Evolutionary conservation across 2,329 filamentous ascomycete species (phyloP).

Genomic region (Cladosporium sp.): DNA sequence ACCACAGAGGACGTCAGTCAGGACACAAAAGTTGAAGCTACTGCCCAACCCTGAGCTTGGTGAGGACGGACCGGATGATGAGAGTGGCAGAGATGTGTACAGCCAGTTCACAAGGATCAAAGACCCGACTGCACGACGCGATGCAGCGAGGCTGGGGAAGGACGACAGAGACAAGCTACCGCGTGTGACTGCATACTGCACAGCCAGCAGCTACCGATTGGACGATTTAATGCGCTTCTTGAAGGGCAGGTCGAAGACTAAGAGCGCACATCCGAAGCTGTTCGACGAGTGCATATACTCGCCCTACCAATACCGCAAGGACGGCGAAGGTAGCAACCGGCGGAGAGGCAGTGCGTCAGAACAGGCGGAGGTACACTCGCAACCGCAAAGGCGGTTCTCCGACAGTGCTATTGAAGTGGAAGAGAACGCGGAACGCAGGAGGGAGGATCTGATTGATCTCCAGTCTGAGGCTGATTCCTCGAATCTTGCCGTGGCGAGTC

Average conservation of each 20-base stretch:
- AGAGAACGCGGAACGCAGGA: conserved; percentile 36
- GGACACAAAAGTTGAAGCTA: conserved; percentile 94
- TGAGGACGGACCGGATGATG: conserved; percentile 72
- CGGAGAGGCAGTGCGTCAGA: conserved; percentile 18
- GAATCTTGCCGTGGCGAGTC: not conserved
- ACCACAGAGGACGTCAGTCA: conserved; percentile 90
- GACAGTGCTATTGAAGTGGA: conserved; percentile 67
- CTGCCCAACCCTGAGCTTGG: conserved; percentile 81
- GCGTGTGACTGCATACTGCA: conserved; percentile 93
- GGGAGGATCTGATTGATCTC: conserved; percentile 33
- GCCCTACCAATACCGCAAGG: conserved; percentile 69
- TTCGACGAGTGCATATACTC: conserved; percentile 99
- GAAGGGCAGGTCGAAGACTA: conserved; percentile 71
- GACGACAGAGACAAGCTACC: conserved; percentile 83
- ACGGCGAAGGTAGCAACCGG: conserved; percentile 26
- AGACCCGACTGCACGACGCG: conserved; percentile 83
- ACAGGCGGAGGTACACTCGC: conserved; percentile 30
- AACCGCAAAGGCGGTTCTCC: conserved; percentile 57
- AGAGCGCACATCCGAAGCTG: conserved; percentile 78
- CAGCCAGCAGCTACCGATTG: conserved; percentile 83
- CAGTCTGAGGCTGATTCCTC: conserved; percentile 10
- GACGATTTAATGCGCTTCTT: conserved; percentile 85
- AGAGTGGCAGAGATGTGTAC: conserved; percentile 91
- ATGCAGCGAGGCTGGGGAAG: conserved; percentile 88
- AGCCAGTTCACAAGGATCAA: conserved; percentile 97